A percentile compares a stretch with the other conserved stretches of the same genome.
phyloP scores from a whole-genome alignment of 2,329 filamentous ascomycete genomes.

The Colletotrichum magnum region DNA sequence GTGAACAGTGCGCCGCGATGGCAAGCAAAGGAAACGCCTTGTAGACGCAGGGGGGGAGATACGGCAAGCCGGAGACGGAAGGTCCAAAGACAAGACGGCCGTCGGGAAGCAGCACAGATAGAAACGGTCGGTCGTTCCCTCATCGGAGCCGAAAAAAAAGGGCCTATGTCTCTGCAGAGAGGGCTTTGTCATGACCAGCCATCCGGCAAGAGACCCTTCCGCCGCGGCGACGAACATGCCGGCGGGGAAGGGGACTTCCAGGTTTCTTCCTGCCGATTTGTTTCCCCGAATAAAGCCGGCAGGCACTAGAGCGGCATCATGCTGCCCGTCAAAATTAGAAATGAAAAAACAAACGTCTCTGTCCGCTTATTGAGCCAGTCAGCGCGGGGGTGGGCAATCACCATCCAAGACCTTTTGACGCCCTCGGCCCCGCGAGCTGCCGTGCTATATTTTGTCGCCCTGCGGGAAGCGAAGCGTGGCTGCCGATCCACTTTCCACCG shows the following conservation, averaged over 20 bases:
- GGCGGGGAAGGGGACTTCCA: not conserved
- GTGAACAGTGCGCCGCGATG: slow-evolving; percentile 24
- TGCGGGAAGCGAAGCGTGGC: slow-evolving; percentile 13
- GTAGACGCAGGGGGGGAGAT: slow-evolving; percentile 22
- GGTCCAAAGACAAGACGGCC: not conserved
- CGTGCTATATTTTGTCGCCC: slow-evolving; percentile 33
- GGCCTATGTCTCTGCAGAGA: no score
- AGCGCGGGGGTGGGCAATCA: slow-evolving; percentile 20
- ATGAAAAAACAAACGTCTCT: no score
- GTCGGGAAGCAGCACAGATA: not conserved
- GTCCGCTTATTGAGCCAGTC: slow-evolving; percentile 37
- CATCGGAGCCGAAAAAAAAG: not conserved
- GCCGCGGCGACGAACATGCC: not conserved
- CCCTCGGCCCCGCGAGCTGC: slow-evolving; percentile 23
- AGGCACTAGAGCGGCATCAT: not conserved
- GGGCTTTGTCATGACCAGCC: not conserved
- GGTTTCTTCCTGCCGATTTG: not conserved
- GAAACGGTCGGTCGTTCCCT: not conserved
- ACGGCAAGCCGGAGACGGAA: slow-evolving; percentile 9
- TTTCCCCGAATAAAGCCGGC: slow-evolving; percentile 19
- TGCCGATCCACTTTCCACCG: slow-evolving; percentile 28
- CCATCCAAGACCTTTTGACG: not conserved
- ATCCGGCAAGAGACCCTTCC: slow-evolving; percentile 2
- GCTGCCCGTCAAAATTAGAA: slow-evolving; percentile 22
- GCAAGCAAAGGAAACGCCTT: slow-evolving; percentile 34